Evolutionary conservation across 139 green algal species (phyloP), one percentile per base, ranked within the genome.

Genomic region (Closterium sp.): DNA sequence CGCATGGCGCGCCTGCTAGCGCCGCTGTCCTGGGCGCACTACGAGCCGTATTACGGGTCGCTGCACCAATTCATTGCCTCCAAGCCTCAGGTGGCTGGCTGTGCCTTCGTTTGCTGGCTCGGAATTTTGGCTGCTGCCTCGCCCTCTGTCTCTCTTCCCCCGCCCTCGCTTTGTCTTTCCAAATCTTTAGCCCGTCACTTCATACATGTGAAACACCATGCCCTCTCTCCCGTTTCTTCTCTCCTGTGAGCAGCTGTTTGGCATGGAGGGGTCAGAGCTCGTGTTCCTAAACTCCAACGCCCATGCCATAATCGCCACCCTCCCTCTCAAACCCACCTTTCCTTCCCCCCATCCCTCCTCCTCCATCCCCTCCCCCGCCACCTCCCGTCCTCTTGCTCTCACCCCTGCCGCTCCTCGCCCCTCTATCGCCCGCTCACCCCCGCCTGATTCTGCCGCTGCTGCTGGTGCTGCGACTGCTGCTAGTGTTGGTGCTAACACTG

Each of bases 41-140:
- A 91, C 33, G 87, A 87, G 69, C 33, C 87, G 21, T 32, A 38
- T 0, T 83, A 87, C 21, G 87, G 87, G 25, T 84, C 55, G 32
- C 81, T 91, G 87, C 31, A 91, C 8, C 55, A 83, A 28, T 87
- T 91, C 23, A 91, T 91, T 33, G 87, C 87, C 0, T 81, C 87
- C 32, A 35, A 91, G 25, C 87, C 87, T 19, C 2, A 91, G 87
- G 87, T 91, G 30, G 31, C 33, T 81, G 55, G n/a, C n/a, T n/a
- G n/a, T n/a, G n/a, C n/a, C n/a, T n/a, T n/a, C n/a, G n/a, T n/a
- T n/a, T n/a, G n/a, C n/a, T n/a, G n/a, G n/a, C n/a, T n/a, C n/a
- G n/a, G n/a, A n/a, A n/a, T n/a, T n/a, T n/a, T 91, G 30, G 31
- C 33, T 81, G 55, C 16, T 84, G 83, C 83, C 55, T 4, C 55